Evolutionary conservation across 2,329 filamentous ascomycete genomes (phyloP), one percentile per base, ranked within the genome.

Genomic region (Xylaria sp.): DNA sequence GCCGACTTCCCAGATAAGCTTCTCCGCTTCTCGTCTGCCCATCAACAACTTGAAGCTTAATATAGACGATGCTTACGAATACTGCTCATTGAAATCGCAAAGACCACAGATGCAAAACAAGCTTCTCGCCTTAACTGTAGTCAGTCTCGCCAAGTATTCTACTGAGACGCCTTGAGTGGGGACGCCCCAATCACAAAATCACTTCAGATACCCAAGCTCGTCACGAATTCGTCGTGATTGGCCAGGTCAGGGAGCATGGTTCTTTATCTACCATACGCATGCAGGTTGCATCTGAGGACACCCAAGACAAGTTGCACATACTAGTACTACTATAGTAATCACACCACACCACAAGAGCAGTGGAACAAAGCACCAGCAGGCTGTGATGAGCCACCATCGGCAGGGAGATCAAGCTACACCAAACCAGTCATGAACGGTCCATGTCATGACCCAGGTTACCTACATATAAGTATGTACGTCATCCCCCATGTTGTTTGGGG

Each of bases 381-480:
- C 48, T 64, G 23, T 25, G 23, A 42, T 23, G 53, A 54, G 60
- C 37, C 27, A 25, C 9, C 37, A 23, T 16, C 16, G 6, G 61
- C 48, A 48, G 42, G 47, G 47, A 23, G 32, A 42, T 25, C 47
- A 50, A 54, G 13, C 27, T 59, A 37, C n/a, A 50, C 37, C 25
- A 32, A n/a, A 6, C 29, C 35, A 51, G 57, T 63, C 50, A 60
- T 25, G 12, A 25, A 57, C 50, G 55, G 25, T 23, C 42, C 50
- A 58, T 63, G 59, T 42, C 64, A 58, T 66, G 2, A 44, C 21
- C 37, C 64, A 37, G 51, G 51, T 13, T 58, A 58, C 25, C n/a
- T n/a, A n/a, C n/a, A n/a, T n/a, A n/a, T n/a, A n/a, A n/a, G 40
- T 51, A 50, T 66, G 59, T 27, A 58, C 40, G 44, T 51, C 59